A percentile compares a stretch with the other conserved stretches of the same genome.
Conservation (phyloP, 352 stramenopile genomes). For the Pythium scleroteichum region DNA sequence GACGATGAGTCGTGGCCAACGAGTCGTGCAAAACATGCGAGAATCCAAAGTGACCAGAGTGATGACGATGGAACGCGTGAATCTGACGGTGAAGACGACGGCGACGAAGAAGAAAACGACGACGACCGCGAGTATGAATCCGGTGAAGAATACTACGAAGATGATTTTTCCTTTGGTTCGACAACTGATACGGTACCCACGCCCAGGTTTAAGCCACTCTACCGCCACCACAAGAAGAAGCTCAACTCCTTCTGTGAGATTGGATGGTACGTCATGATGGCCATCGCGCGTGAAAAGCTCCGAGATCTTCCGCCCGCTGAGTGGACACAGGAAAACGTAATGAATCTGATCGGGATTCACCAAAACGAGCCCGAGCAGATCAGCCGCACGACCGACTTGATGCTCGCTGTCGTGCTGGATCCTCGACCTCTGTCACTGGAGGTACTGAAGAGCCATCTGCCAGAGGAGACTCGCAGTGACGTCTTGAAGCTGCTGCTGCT, state of each 20-base stretch:
- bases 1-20: too few relatives aligned
- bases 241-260: slow-evolving; percentile 10
- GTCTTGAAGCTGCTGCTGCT: neutral
- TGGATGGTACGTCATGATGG: slow-evolving; percentile 8
- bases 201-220: too few relatives aligned
- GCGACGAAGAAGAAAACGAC: too few relatives aligned
- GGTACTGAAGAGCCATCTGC: neutral
- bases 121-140: too few relatives aligned
- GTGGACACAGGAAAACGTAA: too few relatives aligned
- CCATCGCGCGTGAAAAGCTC: neutral
- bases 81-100: too few relatives aligned
- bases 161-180: neutral
- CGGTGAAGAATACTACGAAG: neutral
- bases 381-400: neutral
- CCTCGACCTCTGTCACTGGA: neutral
- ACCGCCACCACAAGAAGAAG: neutral
- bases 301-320: neutral
- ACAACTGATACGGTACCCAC: too few relatives aligned
- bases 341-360: neutral
- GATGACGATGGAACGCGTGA: too few relatives aligned
- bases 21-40: too few relatives aligned
- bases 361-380: too few relatives aligned
- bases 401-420: neutral
- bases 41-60: too few relatives aligned
- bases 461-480: slow-evolving; percentile 1